phyloP scores from a whole-genome alignment of 2,329 filamentous ascomycete species.

The Alternaria conjuncta region DNA sequence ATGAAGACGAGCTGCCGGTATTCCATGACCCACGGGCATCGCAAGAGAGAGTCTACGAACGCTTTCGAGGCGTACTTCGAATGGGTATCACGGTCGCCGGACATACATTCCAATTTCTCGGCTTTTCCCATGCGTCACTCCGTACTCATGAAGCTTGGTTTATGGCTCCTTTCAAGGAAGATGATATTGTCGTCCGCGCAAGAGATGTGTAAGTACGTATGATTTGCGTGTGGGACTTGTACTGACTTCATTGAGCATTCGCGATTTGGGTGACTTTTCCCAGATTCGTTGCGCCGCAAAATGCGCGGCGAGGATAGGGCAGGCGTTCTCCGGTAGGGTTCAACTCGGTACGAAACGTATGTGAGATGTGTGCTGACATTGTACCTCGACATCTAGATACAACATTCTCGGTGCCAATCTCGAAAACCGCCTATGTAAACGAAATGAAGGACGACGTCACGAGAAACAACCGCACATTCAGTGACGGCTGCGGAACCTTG shows the following conservation, averaged over 20 bases:
- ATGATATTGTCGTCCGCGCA: conserved; percentile 55
- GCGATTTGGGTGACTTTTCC: conserved; percentile 47
- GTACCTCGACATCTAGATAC: conserved; percentile 62
- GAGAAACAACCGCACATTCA: conserved; percentile 68
- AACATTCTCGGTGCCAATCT: conserved; percentile 64
- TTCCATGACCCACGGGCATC: conserved; percentile 58
- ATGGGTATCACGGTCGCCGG: conserved; percentile 58
- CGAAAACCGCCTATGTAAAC: conserved; percentile 57
- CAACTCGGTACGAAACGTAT: not conserved
- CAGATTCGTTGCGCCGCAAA: conserved; percentile 62
- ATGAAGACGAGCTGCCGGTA: conserved; percentile 73
- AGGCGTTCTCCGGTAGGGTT: conserved; percentile 68
- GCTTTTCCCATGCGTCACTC: conserved; percentile 43
- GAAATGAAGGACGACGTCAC: conserved; percentile 60
- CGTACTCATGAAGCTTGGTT: conserved; percentile 42
- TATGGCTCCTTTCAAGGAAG: conserved; percentile 37
- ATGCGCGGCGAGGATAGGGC: conserved; percentile 66
- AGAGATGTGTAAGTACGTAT: conserved; percentile 57
- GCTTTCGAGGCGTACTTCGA: conserved; percentile 66
- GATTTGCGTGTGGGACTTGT: not conserved
- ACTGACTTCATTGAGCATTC: conserved; percentile 16
- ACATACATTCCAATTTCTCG: conserved; percentile 39
- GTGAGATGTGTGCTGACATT: not conserved
- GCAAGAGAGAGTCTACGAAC: conserved; percentile 43
- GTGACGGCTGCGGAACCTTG: conserved; percentile 80